Evolutionary conservation across 306 rosid genomes (phyloP).

Genomic region (Sesbania bispinosa): DNA sequence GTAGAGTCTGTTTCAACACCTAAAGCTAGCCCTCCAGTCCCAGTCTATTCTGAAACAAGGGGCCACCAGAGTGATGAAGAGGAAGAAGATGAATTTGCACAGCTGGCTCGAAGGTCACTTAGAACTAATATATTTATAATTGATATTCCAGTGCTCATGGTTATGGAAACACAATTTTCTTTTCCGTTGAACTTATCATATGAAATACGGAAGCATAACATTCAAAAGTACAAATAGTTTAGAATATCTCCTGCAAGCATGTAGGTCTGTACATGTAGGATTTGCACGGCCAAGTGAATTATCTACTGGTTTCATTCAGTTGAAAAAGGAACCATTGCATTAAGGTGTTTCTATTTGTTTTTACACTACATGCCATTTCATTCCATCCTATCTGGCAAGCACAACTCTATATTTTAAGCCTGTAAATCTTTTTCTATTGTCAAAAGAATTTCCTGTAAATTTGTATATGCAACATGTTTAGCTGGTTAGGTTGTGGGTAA

Average conservation of each 20-base stretch:
- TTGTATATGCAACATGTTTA: conserved; percentile 1
- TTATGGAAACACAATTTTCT: conserved; percentile 11
- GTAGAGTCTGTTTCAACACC: conserved; percentile 42
- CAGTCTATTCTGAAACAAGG: conserved; percentile 31
- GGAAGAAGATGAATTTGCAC: conserved; percentile 94
- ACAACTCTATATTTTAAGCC: not conserved
- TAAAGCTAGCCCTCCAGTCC: conserved; percentile 37
- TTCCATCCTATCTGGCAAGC: conserved; percentile 5
- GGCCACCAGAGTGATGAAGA: conserved; percentile 58
- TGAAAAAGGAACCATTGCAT: conserved; percentile 7
- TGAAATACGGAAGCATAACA: not conserved
- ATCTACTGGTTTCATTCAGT: not conserved
- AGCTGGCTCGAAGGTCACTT: conserved; percentile 84
- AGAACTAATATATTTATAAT: not conserved
- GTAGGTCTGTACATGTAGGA: not conserved
- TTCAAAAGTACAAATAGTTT: not conserved
- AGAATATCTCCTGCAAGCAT: not conserved
- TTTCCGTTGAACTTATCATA: not conserved
- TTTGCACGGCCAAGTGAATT: not conserved
- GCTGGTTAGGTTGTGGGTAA: not conserved
- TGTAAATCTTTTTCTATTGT: not conserved
- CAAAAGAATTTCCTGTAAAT: not conserved
- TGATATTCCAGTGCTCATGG: not conserved
- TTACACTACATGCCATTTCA: not conserved
- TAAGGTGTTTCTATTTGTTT: not conserved